Conservation (phyloP, 306 rosid genomes). For the Prunus armeniaca region DNA sequence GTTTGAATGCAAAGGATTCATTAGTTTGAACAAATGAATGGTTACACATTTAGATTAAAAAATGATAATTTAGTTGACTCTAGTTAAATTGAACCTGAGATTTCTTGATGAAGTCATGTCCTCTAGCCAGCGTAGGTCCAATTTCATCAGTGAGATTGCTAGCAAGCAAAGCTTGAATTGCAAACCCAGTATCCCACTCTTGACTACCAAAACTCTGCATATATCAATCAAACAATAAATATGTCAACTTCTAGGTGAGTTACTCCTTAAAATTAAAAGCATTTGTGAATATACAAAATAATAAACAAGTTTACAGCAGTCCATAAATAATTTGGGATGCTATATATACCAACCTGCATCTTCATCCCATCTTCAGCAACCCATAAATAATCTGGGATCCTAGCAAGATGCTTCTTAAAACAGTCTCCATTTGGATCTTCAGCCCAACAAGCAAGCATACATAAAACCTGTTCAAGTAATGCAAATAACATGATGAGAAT, state of each 20-base stretch:
- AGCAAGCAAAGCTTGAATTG: conserved; percentile 67
- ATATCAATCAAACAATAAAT: neutral
- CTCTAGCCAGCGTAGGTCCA: conserved; percentile 43
- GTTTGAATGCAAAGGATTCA: neutral
- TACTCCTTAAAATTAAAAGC: no score
- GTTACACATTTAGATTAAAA: neutral
- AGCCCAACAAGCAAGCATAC: conserved; percentile 31
- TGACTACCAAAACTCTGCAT: conserved; percentile 56
- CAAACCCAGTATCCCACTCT: conserved; percentile 60
- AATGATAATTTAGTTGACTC: neutral
- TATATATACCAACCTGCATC: conserved; percentile 2
- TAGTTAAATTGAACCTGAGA: conserved; percentile 44
- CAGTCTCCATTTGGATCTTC: conserved; percentile 39
- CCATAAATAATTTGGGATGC: no score
- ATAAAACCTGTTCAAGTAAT: conserved; percentile 2
- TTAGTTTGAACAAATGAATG: neutral
- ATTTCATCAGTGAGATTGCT: conserved; percentile 46
- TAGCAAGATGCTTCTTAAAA: conserved; percentile 36
- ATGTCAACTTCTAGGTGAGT: no score
- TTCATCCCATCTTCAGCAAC: conserved; percentile 39
- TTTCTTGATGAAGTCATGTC: conserved; percentile 61
- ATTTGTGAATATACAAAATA: no score
- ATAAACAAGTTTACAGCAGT: no score
- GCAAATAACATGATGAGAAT: neutral
- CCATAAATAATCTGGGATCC: conserved; percentile 32